Base-by-base conservation (phyloP, 768 basidiomycete genomes). In the Lentinula guzmanii region DNA sequence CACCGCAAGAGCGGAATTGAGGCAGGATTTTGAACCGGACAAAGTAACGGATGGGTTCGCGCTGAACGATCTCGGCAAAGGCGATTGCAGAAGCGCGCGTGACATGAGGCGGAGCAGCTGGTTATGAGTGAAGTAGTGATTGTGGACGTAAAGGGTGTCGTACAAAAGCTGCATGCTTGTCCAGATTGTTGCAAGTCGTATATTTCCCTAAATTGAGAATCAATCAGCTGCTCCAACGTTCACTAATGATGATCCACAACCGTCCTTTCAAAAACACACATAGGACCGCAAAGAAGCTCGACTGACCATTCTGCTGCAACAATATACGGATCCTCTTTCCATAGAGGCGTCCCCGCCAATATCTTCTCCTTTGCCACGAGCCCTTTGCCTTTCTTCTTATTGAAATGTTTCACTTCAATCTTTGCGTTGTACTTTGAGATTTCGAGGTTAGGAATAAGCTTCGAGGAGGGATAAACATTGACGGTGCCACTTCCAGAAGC, bases 241-340 rank as follows among this genome's bases (percentile, higher is more conserved):
- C 13, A 7, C 55, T 5, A 64, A n/a, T 21, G 52, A 31, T 16
- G 24, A 18, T 37, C 16, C 31, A 54, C 53, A 46, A 8, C 37
- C 43, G 33, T 13, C 62, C 33, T 28, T 35, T n/a, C 52, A 54
- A n/a, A 39, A 24, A 41, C 37, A 56, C 2, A 31, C 54, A 18
- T 42, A 52, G 62, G 60, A 59, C 34, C 58, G 37, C 4, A 42
- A 58, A 37, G 31, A 33, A 45, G 48, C 1, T 52, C 24, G n/a
- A 67, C 71, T 63, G 70, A 90, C 89, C 87, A 90, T 74, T 90
- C 88, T n/a, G 90, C 86, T n/a, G 89, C 87, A 21, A 91, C 72
- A 50, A 88, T 72, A 68, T 87, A 92, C 1, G 90, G 91, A 67
- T 92, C 89, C 68, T 95, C 93, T 62, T 85, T 87, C 91, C 93